Percentiles rank a stretch among this genome's conserved stretches.
phyloP scores from a whole-genome alignment of 2,329 filamentous ascomycete species.

The Cadophora sp. region DNA sequence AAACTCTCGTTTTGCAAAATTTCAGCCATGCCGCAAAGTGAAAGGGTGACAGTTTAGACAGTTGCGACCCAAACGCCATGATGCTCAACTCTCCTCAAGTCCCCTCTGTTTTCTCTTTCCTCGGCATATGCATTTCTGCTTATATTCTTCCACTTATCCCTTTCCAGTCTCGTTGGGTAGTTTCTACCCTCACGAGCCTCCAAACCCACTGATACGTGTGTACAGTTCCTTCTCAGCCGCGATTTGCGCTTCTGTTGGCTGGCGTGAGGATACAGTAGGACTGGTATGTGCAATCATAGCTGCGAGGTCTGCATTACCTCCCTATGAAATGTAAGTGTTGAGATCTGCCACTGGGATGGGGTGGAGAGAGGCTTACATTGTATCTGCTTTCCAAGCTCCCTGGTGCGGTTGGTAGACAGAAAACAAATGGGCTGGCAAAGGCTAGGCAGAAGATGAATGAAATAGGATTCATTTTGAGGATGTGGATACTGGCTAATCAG shows the following conservation, averaged over 20 bases:
- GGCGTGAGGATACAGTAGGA: not conserved
- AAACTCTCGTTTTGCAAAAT: too few species aligned
- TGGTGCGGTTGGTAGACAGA: not conserved
- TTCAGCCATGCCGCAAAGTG: too few species aligned
- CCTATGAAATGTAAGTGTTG: not conserved
- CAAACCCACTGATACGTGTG: not conserved
- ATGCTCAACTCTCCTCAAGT: too few species aligned
- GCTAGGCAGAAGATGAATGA: not conserved
- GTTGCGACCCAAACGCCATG: too few species aligned
- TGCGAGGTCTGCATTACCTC: conserved; percentile 5
- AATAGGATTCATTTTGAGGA: not conserved
- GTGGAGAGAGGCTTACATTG: not conserved
- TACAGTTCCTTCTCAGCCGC: not conserved
- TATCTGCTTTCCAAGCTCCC: not conserved
- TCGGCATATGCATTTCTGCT: too few species aligned
- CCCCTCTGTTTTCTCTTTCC: too few species aligned
- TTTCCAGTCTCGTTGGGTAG: not conserved
- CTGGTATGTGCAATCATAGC: not conserved
- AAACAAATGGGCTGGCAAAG: not conserved
- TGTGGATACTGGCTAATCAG: not conserved
- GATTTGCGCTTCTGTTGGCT: not conserved
- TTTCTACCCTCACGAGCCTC: not conserved
- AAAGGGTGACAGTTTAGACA: too few species aligned
- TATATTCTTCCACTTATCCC: too few species aligned
- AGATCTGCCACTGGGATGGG: not conserved